Conservation (phyloP, 345 rosid species). For the Acer yangbiense region DNA sequence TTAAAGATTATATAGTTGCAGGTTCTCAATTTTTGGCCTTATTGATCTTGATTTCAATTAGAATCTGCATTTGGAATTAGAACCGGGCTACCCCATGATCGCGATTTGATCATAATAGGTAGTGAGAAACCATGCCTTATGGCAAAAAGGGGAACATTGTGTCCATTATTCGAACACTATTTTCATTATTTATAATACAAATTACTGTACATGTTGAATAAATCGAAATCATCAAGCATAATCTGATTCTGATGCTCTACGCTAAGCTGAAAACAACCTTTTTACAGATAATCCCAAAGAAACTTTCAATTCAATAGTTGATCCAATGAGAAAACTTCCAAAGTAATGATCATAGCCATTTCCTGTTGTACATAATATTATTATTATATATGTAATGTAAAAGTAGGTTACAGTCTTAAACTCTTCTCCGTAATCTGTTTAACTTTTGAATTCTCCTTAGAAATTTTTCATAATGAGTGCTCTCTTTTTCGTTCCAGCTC, state of each 20-base stretch:
- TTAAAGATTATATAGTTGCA: no score
- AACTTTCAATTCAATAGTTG: background rate
- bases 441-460: background rate
- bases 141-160: no score
- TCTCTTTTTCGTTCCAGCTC: slow-evolving; percentile 19
- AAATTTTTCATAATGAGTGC: slow-evolving; percentile 14
- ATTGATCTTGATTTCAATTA: no score
- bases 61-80: no score
- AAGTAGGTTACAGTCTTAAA: background rate
- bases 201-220: background rate
- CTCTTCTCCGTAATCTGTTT: background rate
- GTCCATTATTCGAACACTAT: background rate
- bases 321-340: background rate
- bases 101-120: no score
- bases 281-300: background rate
- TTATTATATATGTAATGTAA: background rate
- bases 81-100: no score
- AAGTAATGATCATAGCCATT: background rate
- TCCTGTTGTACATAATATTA: background rate
- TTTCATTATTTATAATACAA: background rate
- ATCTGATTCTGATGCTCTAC: background rate
- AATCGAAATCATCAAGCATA: background rate
- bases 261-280: background rate
- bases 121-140: no score
- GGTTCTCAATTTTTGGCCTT: no score